Percentiles rank a stretch among this genome's conserved stretches.
phyloP scores from a whole-genome alignment of 768 basidiomycete genomes.

The Lactifluus hygrophoroides region DNA sequence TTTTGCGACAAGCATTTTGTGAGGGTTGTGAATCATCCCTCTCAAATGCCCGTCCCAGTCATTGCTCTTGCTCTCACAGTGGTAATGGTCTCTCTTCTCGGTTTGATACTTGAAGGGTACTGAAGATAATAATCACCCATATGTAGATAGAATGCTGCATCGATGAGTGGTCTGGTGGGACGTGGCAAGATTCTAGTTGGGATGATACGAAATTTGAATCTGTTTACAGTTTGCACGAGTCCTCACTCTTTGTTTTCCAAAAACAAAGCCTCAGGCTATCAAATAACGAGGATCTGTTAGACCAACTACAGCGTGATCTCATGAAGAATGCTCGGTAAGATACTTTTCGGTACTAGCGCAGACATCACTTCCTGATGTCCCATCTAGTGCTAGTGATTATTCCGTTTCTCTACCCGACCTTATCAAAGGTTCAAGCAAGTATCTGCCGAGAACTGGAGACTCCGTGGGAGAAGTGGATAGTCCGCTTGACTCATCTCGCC shows the following conservation, averaged over 20 bases:
- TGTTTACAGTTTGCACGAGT: background rate
- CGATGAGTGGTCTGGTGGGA: constrained; percentile 3
- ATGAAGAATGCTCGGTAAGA: background rate
- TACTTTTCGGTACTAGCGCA: background rate
- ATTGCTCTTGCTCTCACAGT: constrained; percentile 7
- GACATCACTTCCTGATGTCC: background rate
- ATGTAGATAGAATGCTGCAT: constrained; percentile 7
- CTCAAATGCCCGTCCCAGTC: constrained; percentile 1
- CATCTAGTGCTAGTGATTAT: background rate
- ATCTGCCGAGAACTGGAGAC: background rate
- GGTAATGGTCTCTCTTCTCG: background rate
- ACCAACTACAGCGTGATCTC: background rate
- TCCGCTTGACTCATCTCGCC: background rate
- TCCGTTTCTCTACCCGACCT: background rate
- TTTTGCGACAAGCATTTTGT: background rate
- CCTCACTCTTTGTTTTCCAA: background rate
- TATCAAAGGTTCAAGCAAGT: background rate
- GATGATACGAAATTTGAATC: background rate
- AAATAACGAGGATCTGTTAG: background rate
- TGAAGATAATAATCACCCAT: background rate
- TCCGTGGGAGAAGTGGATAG: background rate
- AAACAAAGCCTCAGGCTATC: too few species aligned
- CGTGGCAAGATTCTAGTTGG: background rate
- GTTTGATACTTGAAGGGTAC: background rate
- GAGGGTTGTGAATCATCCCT: background rate